Evolutionary conservation across 257 asterid species (phyloP).

Genomic region (Scutellaria barbata): DNA sequence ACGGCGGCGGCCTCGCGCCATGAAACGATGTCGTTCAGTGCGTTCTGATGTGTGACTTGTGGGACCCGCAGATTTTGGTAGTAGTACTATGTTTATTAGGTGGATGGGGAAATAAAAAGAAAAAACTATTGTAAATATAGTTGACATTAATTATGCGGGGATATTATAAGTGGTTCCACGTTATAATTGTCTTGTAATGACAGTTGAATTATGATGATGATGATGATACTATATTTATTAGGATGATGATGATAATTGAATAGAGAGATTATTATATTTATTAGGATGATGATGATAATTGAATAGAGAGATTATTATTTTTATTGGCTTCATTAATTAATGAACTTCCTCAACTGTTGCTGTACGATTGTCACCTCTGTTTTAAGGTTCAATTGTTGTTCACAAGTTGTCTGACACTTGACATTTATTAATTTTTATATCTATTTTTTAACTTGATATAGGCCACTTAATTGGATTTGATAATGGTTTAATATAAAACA

Average conservation of each 20-base stretch:
- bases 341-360: neutral
- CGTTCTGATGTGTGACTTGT: constrained; percentile 45
- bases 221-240: neutral
- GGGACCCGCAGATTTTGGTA: constrained; percentile 28
- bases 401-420: no score
- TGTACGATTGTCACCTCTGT: neutral
- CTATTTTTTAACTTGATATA: no score
- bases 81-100: constrained; percentile 27
- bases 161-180: constrained; percentile 13
- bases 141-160: constrained; percentile 37
- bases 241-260: constrained; percentile 17
- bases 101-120: constrained; percentile 10
- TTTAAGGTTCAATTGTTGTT: no score
- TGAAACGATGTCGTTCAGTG: constrained; percentile 50
- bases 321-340: constrained; percentile 10
- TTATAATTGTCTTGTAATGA: constrained; percentile 36
- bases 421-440: no score
- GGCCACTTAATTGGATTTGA: no score
- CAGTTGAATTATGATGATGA: constrained; percentile 26
- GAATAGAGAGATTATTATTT: neutral
- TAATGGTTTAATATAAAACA: no score
- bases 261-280: neutral
- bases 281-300: constrained; percentile 13
- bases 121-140: constrained; percentile 29
- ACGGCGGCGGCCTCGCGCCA: constrained; percentile 46